Evolutionary conservation across 176 grass and related monocot genomes (phyloP).

Genomic region (Raddia distichophylla): DNA sequence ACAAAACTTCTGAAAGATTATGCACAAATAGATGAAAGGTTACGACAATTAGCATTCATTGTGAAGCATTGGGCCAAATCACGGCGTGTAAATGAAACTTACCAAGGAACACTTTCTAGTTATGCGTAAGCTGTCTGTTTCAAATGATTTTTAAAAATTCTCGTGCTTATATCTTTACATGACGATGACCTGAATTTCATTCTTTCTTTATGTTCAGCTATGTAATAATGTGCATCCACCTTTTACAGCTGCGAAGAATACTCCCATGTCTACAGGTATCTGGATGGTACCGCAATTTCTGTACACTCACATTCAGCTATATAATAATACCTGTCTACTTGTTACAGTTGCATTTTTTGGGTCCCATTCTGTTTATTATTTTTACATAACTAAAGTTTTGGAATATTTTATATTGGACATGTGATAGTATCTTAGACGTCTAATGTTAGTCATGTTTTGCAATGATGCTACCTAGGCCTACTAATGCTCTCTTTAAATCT

Average conservation of each 20-base stretch:
- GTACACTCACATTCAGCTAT: constrained; percentile 2
- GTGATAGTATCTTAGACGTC: background rate
- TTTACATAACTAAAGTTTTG: background rate
- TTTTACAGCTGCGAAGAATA: constrained; percentile 82
- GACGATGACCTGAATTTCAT: constrained; percentile 24
- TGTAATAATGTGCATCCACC: constrained; percentile 98
- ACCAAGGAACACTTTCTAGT: constrained; percentile 98
- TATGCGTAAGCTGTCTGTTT: constrained; percentile 77
- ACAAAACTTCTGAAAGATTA: constrained; percentile 98
- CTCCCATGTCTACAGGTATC: constrained; percentile 96
- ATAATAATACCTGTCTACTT: background rate
- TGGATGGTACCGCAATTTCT: constrained; percentile 32
- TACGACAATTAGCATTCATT: constrained; percentile 86
- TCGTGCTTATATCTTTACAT: constrained; percentile 5
- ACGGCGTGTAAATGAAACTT: constrained; percentile 94
- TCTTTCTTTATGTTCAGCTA: constrained; percentile 61
- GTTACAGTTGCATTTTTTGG: constrained; percentile 15
- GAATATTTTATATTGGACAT: background rate
- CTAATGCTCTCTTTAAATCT: background rate
- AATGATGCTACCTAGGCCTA: background rate
- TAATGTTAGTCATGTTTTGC: background rate
- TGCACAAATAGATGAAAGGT: constrained; percentile 79
- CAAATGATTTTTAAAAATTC: constrained; percentile 13
- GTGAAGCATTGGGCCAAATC: constrained; percentile 98
- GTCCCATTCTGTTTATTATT: constrained; percentile 14